Evolutionary conservation across 768 basidiomycete genomes (phyloP).

Genomic region (Agaricus subrufescens): DNA sequence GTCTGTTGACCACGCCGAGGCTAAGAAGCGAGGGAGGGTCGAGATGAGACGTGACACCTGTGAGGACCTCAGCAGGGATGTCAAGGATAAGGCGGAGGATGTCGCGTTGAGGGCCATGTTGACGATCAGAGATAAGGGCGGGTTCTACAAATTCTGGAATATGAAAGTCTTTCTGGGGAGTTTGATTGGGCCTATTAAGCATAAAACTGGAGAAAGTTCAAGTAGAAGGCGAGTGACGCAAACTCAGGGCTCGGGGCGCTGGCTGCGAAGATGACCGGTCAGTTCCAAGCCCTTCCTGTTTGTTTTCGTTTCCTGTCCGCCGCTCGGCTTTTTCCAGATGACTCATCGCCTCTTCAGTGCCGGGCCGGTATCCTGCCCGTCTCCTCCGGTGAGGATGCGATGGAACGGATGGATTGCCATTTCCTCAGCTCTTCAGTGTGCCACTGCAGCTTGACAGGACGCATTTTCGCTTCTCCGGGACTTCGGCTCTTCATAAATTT

Average conservation of each 20-base stretch:
- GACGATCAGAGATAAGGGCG: conserved; percentile 22
- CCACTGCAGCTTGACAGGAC: not conserved
- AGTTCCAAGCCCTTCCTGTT: conserved; percentile 2
- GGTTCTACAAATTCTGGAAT: conserved; percentile 26
- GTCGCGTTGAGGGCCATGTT: conserved; percentile 45
- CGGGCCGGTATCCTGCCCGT: not conserved
- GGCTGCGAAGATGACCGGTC: conserved; percentile 21
- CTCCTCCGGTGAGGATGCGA: too few relatives aligned
- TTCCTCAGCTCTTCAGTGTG: not conserved
- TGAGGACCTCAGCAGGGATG: conserved; percentile 69
- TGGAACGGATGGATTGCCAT: too few relatives aligned
- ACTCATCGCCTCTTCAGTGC: not conserved
- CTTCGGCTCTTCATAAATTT: too few relatives aligned
- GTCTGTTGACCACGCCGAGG: conserved; percentile 48
- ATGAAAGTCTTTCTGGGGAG: conserved; percentile 30
- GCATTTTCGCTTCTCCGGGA: not conserved
- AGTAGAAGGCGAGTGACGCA: conserved; percentile 15
- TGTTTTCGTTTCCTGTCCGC: not conserved
- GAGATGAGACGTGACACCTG: conserved; percentile 71
- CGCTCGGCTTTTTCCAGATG: conserved; percentile 1
- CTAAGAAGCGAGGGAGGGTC: conserved; percentile 56
- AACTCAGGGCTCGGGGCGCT: conserved; percentile 16
- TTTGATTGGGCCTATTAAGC: conserved; percentile 51
- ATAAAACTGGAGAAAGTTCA: conserved; percentile 48
- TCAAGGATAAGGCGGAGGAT: conserved; percentile 36